phyloP scores from a whole-genome alignment of 2,329 filamentous ascomycete genomes.

The Dendryphion nanum region DNA sequence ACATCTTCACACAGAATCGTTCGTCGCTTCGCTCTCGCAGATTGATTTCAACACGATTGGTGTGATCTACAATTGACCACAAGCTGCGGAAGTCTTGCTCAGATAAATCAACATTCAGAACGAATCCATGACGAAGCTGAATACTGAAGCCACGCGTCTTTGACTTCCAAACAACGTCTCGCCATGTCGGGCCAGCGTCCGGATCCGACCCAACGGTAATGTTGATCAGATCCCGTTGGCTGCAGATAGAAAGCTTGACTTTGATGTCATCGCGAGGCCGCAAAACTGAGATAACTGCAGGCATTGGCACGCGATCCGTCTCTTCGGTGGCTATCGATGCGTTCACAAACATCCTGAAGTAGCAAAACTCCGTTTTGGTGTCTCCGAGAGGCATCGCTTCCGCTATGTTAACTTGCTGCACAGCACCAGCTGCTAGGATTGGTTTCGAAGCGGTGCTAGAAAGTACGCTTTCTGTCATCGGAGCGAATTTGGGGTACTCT shows the following conservation, averaged over 20 bases:
- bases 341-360: slow-evolving; percentile 73
- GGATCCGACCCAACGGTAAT: slow-evolving; percentile 69
- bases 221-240: slow-evolving; percentile 75
- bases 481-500: slow-evolving; percentile 69
- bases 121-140: slow-evolving; percentile 72
- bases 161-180: slow-evolving; percentile 76
- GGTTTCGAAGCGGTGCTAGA: slow-evolving; percentile 54
- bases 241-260: slow-evolving; percentile 71
- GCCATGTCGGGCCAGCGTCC: slow-evolving; percentile 71
- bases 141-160: slow-evolving; percentile 66
- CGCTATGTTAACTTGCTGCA: slow-evolving; percentile 49
- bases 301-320: slow-evolving; percentile 66
- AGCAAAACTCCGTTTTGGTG: slow-evolving; percentile 70
- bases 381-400: slow-evolving; percentile 78
- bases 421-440: slow-evolving; percentile 47
- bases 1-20: slow-evolving; percentile 65
- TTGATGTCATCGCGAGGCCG: slow-evolving; percentile 68
- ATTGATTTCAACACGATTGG: slow-evolving; percentile 69
- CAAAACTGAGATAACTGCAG: slow-evolving; percentile 73
- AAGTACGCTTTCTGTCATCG: slow-evolving; percentile 69
- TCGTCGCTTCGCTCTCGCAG: slow-evolving; percentile 71
- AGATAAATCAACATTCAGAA: slow-evolving; percentile 67
- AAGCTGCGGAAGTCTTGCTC: slow-evolving; percentile 77
- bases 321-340: slow-evolving; percentile 73
- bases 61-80: slow-evolving; percentile 84